These are phyloP conservation scores for Fusarium oligoseptatum DNA, from an alignment of 2,329 filamentous ascomycete genomes.

Conservation along the genomic window DNA sequence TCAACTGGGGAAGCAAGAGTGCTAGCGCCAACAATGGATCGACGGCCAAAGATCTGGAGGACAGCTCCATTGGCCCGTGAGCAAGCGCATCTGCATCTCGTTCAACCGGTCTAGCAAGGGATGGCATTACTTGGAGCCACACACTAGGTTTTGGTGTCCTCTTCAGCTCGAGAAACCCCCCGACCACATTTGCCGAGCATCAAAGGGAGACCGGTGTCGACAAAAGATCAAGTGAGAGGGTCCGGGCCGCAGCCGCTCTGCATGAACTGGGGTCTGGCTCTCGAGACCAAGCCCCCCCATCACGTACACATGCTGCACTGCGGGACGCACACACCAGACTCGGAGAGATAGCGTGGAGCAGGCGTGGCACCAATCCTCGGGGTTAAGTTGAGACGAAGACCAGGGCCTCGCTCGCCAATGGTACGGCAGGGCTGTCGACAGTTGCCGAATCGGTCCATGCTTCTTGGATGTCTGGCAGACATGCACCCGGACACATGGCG, in stretches of 20 bases:
- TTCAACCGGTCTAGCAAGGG: conserved; percentile 10
- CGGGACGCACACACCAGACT: background rate
- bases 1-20: background rate
- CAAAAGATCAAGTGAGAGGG: conserved; percentile 23
- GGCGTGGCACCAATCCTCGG: conserved; percentile 30
- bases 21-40: conserved; percentile 40
- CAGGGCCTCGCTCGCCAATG: conserved; percentile 11
- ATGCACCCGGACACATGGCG: conserved; percentile 7
- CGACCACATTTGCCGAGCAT: conserved; percentile 7
- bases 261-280: conserved; percentile 30
- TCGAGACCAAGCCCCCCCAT: background rate
- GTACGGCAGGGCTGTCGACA: conserved; percentile 1
- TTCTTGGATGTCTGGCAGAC: conserved; percentile 18
- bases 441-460: background rate
- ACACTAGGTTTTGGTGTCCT: background rate
- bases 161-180: background rate
- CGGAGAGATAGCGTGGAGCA: conserved; percentile 12
- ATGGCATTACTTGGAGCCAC: background rate
- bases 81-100: conserved; percentile 8
- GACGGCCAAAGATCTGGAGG: conserved; percentile 14
- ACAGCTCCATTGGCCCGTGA: conserved; percentile 25
- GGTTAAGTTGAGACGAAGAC: background rate
- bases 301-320: background rate
- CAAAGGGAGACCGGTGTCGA: conserved; percentile 25
- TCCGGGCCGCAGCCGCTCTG: conserved; percentile 19